Conservation (phyloP, 805 yeast genomes). For the Pichia heedii region DNA sequence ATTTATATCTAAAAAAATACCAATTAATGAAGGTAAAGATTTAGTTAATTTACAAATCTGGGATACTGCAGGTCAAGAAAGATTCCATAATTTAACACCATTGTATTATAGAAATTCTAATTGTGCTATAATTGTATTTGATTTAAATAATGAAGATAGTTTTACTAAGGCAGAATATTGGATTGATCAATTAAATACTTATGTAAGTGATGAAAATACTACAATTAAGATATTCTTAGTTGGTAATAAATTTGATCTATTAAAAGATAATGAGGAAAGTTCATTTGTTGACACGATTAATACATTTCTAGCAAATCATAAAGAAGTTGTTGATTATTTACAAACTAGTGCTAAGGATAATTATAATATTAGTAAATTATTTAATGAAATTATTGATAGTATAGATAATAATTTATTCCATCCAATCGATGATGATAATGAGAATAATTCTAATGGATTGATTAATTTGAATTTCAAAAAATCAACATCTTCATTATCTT, state of each 20-base stretch:
- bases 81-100: conserved; percentile 76
- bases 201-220: conserved; percentile 10
- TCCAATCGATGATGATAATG: conserved; percentile 14
- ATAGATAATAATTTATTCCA: conserved; percentile 23
- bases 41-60: conserved; percentile 55
- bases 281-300: conserved; percentile 15
- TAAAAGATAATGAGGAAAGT: conserved; percentile 17
- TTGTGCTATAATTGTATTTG: conserved; percentile 83
- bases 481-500: conserved; percentile 1
- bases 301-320: conserved; percentile 17
- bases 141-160: conserved; percentile 45
- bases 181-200: conserved; percentile 64
- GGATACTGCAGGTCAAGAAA: conserved; percentile 97
- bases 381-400: conserved; percentile 25
- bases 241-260: conserved; percentile 77
- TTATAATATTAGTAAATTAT: conserved; percentile 43
- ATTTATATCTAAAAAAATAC: conserved; percentile 73
- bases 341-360: conserved; percentile 68
- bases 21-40: conserved; percentile 17
- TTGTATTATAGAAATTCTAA: conserved; percentile 77
- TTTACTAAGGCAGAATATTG: conserved; percentile 75
- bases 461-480: conserved; percentile 18
- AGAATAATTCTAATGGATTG: conserved; percentile 7
- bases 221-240: conserved; percentile 40
- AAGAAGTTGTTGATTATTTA: conserved; percentile 17